These are phyloP conservation scores for Cucumis hystrix DNA, from an alignment of 306 rosid genomes.

Conservation along the genomic window DNA sequence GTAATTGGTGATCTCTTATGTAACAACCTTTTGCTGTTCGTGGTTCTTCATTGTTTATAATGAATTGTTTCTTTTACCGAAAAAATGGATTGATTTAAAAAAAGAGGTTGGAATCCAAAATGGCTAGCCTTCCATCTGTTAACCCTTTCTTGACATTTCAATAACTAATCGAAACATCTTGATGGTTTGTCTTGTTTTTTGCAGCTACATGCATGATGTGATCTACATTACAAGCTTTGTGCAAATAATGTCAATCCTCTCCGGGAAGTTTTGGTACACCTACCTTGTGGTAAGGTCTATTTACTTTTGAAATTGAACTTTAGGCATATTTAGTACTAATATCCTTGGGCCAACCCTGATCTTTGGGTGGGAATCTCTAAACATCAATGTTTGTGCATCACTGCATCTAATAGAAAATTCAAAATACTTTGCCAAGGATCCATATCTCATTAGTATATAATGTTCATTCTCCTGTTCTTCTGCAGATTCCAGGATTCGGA, in stretches of 20 bases:
- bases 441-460: neutral
- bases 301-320: neutral
- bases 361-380: neutral
- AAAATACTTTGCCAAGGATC: neutral
- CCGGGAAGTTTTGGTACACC: slow-evolving; percentile 86
- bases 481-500: slow-evolving; percentile 87
- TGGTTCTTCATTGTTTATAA: no score
- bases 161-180: neutral
- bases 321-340: neutral
- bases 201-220: slow-evolving; percentile 41
- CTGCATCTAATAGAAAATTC: neutral
- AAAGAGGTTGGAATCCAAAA: no score
- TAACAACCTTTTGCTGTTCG: no score
- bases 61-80: no score
- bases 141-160: neutral
- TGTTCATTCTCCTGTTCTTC: slow-evolving; percentile 7
- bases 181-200: slow-evolving; percentile 1
- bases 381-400: neutral
- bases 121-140: neutral
- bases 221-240: slow-evolving; percentile 72
- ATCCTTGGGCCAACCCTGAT: neutral
- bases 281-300: slow-evolving; percentile 68
- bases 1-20: no score
- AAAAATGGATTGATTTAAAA: no score
- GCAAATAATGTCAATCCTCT: slow-evolving; percentile 78